Evolutionary conservation across 441 rosid genomes (phyloP).

Genomic region (Lagerstroemia fauriei): DNA sequence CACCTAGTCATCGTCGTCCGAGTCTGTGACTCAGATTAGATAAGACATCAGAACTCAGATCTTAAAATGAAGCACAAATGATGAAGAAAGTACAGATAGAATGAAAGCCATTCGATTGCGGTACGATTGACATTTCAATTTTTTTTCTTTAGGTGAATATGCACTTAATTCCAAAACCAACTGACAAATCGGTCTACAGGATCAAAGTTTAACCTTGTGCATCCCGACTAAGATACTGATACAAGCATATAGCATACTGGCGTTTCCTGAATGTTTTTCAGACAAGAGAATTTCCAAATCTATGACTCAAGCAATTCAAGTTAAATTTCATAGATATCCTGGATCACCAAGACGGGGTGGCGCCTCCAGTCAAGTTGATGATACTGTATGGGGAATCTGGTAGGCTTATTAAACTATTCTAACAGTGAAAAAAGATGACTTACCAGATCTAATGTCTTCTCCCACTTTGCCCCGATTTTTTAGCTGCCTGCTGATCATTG

Average conservation of each 20-base stretch:
- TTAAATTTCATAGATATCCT: not conserved
- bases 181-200: not conserved
- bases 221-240: not conserved
- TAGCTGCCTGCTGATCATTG: constrained; percentile 78
- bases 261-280: not conserved
- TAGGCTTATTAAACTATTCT: constrained; percentile 7
- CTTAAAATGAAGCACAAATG: not conserved
- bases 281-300: not conserved
- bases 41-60: not conserved
- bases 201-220: not conserved
- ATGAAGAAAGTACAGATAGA: not conserved
- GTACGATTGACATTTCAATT: not conserved
- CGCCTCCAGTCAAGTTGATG: not conserved
- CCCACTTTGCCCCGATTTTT: constrained; percentile 87
- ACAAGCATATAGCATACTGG: not conserved
- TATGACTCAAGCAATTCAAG: not conserved
- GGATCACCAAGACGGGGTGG: not conserved
- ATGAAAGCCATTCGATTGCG: not conserved
- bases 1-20: constrained; percentile 84
- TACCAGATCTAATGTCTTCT: constrained; percentile 96
- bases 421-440: constrained; percentile 25
- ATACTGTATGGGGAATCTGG: not conserved
- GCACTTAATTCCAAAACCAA: not conserved
- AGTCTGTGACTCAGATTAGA: constrained; percentile 55
- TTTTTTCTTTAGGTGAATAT: not conserved